Evolutionary conservation across 2,329 filamentous ascomycete genomes (phyloP), one percentile per base, ranked within the genome.

Genomic region (Alternaria angustiovoidea): DNA sequence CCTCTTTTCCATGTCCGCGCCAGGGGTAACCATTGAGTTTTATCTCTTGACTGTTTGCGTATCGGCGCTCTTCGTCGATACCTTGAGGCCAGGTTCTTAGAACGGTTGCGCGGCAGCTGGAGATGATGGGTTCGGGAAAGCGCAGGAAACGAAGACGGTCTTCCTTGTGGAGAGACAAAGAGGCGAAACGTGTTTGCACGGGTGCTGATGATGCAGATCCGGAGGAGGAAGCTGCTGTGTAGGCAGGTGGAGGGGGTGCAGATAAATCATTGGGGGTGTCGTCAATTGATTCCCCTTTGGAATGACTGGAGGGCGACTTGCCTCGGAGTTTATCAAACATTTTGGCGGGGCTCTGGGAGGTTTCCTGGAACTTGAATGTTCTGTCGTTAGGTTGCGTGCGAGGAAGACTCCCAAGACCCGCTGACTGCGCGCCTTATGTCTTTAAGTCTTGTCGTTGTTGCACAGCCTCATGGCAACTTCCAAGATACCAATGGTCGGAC

Each of bases 1-100:
- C 66, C 28, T 75, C 66, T 39, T 68, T 61, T 2, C 65, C 63
- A 55, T 65, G 59, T 3, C 68, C 68, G 12, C 54, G 39, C 79
- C 79, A 81, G 4, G 79, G 79, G 47, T 73, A 65, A 16, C 78
- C 78, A 26, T 65, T 39, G 2, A 80, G 61, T 55, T 80, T 81
- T 57, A 81, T 71, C 55, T 81, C 79, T 32, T 75, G 63, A 1
- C 76, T 76, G 9, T 57, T 63, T 56, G 65, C 72, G 53, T 80
- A 81, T 16, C 49, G 55, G 2, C 73, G 66, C 57, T 75, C 70
- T 22, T 60, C 51, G 53, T 76, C 71, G 48, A 80, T 75, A 16
- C 76, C 77, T 47, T 65, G 59, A 3, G 56, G 54, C 74, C 77
- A 79, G 14, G 14, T 57, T 20, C 30, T 30, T 1, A 59, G 42